These are phyloP conservation scores for Aspergillus luchuensis DNA, from an alignment of 2,329 filamentous ascomycete species.

Conservation along the genomic window DNA sequence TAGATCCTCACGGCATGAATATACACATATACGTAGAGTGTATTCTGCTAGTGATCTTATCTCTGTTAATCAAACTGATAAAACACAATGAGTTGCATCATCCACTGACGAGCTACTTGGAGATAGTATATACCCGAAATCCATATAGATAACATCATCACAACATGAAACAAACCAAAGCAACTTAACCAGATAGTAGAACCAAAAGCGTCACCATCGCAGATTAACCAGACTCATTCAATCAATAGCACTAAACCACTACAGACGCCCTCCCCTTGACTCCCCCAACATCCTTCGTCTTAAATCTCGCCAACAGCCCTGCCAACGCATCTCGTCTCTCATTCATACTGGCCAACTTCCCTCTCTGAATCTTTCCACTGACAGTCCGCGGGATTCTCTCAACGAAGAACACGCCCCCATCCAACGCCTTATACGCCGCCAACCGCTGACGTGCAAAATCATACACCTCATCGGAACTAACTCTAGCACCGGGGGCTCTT, in stretches of 20 bases:
- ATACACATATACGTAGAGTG: no score
- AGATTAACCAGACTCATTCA: neutral
- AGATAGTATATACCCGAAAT: no score
- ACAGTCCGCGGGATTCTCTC: conserved; percentile 45
- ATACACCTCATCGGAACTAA: conserved; percentile 40
- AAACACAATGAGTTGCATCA: no score
- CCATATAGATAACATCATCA: no score
- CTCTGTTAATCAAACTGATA: no score
- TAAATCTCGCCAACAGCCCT: neutral
- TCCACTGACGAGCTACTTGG: no score
- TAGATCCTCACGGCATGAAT: no score
- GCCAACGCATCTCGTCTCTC: conserved; percentile 21
- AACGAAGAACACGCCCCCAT: conserved; percentile 46
- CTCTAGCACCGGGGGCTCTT: neutral
- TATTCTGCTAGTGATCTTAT: no score
- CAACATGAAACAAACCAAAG: no score
- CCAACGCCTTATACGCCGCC: conserved; percentile 46
- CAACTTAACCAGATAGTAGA: no score
- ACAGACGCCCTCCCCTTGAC: neutral
- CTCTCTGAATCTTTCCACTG: conserved; percentile 46
- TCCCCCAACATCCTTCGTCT: neutral
- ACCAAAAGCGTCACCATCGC: neutral
- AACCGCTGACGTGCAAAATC: conserved; percentile 36
- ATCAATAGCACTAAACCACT: neutral
- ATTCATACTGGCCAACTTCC: conserved; percentile 27